Evolutionary conservation across 2,329 filamentous ascomycete species (phyloP).

Genomic region (Xylariaceae sp.): DNA sequence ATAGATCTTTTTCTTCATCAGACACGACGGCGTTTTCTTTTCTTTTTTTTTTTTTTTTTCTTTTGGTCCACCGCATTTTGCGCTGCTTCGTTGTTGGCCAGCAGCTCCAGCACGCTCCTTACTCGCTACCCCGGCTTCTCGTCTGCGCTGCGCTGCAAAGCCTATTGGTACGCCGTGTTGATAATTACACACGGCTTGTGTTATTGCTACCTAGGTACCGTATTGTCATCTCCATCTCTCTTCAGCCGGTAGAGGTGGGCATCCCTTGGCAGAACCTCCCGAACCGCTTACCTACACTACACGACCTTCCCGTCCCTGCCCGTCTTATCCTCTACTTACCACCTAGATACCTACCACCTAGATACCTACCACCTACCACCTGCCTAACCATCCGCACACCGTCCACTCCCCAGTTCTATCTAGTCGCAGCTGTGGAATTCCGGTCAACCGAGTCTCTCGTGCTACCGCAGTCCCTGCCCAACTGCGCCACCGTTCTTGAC

Average conservation of each 20-base stretch:
- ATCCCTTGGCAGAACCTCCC: too few species aligned
- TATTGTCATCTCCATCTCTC: too few species aligned
- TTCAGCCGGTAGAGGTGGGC: too few species aligned
- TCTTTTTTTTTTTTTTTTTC: conserved; percentile 1
- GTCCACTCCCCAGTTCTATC: too few species aligned
- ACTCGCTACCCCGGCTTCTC: neutral
- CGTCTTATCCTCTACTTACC: too few species aligned
- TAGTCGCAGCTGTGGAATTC: conserved; percentile 1
- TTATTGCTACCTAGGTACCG: too few species aligned
- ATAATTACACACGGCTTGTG: too few species aligned
- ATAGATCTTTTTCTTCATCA: conserved; percentile 9
- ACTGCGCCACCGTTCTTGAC: conserved; percentile 17
- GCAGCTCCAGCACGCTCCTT: neutral
- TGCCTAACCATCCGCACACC: neutral
- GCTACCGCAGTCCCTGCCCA: conserved; percentile 14
- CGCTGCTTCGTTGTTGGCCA: neutral
- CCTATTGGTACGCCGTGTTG: neutral
- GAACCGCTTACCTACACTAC: neutral
- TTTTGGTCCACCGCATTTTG: neutral
- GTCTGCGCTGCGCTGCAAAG: conserved; percentile 1
- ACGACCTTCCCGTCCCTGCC: neutral
- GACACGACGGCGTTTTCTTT: conserved; percentile 8
- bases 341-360: too few species aligned
- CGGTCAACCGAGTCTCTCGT: conserved; percentile 9
- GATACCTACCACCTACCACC: neutral